Conservation (phyloP, 2,329 filamentous ascomycete genomes). For the Juglanconis oblonga region DNA sequence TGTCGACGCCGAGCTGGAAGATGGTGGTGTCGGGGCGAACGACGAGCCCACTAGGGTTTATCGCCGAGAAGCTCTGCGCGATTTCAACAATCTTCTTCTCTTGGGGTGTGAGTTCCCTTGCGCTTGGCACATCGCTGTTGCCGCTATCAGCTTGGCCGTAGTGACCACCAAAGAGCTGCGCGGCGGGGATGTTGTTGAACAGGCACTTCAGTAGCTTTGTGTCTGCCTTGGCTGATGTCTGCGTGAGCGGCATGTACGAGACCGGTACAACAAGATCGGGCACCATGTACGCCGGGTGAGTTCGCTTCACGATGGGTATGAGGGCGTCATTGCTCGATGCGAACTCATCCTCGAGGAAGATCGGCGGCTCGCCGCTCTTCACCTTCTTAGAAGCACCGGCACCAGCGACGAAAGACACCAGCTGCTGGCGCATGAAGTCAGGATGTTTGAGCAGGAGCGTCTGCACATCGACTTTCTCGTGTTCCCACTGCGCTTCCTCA, state of each 20-base stretch:
- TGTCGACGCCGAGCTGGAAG: constrained; percentile 36
- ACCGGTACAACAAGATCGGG: constrained; percentile 20
- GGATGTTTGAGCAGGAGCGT: too few relatives aligned
- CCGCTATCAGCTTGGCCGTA: too few relatives aligned
- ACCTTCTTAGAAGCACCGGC: constrained; percentile 10
- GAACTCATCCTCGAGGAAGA: constrained; percentile 6
- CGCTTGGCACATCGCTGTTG: too few relatives aligned
- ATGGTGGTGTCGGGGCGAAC: constrained; percentile 21
- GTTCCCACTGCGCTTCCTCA: background rate
- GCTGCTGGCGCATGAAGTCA: constrained; percentile 10
- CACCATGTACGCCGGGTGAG: constrained; percentile 22
- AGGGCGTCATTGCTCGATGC: too few relatives aligned
- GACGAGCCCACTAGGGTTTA: constrained; percentile 3
- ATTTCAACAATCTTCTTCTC: constrained; percentile 5
- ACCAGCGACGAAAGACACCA: constrained; percentile 17
- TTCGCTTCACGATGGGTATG: too few relatives aligned
- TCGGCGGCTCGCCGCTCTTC: background rate
- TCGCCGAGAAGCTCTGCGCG: background rate
- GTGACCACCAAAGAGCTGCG: background rate
- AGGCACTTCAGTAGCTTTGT: constrained; percentile 13
- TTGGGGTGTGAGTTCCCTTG: too few relatives aligned
- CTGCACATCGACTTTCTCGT: too few relatives aligned
- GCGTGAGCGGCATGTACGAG: constrained; percentile 20
- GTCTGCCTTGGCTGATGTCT: constrained; percentile 22
- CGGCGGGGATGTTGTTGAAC: background rate